Evolutionary conservation across 768 basidiomycete species (phyloP).

Genomic region (Boletus barrowsii): DNA sequence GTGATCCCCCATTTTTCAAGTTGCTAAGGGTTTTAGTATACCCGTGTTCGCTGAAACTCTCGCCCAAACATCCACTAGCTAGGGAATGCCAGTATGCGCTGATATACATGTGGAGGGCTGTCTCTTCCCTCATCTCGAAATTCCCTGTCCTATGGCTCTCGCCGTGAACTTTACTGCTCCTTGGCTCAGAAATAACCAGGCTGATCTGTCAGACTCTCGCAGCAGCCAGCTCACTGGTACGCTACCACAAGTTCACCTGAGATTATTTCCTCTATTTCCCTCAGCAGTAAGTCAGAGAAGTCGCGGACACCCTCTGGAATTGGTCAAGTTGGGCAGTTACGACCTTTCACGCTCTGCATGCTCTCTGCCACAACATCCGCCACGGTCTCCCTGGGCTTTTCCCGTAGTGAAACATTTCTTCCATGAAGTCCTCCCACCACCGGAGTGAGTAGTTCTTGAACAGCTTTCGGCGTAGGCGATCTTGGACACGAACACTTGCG

Average conservation of each 20-base stretch:
- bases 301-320: constrained; percentile 9
- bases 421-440: constrained; percentile 26
- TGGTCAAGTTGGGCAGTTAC: background rate
- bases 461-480: background rate
- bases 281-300: constrained; percentile 6
- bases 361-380: background rate
- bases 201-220: constrained; percentile 4
- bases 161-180: too few relatives aligned
- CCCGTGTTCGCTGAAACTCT: background rate
- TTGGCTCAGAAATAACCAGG: background rate
- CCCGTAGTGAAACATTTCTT: constrained; percentile 9
- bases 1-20: background rate
- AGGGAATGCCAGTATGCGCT: background rate
- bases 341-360: background rate
- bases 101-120: background rate
- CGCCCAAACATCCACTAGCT: too few relatives aligned
- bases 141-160: background rate
- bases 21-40: background rate
- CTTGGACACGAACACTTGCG: background rate
- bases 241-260: background rate
- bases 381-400: constrained; percentile 18
- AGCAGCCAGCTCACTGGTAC: too few relatives aligned
- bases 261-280: constrained; percentile 16
- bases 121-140: background rate
- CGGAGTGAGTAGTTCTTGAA: background rate